These are phyloP conservation scores for Heimioporus punctisporus DNA, from an alignment of 1,284 basidiomycete genomes.

Conservation along the genomic window DNA sequence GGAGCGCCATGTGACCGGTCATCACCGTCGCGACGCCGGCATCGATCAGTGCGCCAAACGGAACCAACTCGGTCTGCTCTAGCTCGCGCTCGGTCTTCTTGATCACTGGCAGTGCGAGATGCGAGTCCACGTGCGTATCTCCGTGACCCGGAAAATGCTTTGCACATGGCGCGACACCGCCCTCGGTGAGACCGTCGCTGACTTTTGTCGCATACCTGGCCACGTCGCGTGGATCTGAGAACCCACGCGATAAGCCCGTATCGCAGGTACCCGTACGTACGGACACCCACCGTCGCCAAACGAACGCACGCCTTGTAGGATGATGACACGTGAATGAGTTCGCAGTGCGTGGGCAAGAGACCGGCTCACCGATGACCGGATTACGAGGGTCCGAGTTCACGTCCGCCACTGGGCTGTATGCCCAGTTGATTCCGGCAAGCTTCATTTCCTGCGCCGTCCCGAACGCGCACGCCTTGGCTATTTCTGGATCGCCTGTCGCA, in stretches of 20 bases:
- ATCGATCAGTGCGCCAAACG: conserved; percentile 51
- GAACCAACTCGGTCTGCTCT: conserved; percentile 52
- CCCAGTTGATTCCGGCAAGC: conserved; percentile 69
- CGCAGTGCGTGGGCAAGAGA: no score
- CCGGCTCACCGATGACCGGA: conserved; percentile 63
- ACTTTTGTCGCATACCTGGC: conserved; percentile 49
- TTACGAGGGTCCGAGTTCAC: conserved; percentile 68
- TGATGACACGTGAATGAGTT: no score
- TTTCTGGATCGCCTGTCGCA: conserved; percentile 47
- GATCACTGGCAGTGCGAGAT: conserved; percentile 65
- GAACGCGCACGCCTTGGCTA: conserved; percentile 48
- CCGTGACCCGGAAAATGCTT: conserved; percentile 80
- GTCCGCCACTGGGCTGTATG: conserved; percentile 69
- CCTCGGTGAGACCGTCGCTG: conserved; percentile 45
- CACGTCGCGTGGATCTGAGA: conserved; percentile 54
- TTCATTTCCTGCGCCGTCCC: conserved; percentile 59
- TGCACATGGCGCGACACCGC: conserved; percentile 56
- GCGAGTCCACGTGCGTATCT: conserved; percentile 71
- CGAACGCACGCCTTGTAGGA: conserved; percentile 60
- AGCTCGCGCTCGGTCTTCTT: conserved; percentile 47
- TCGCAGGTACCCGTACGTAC: no score
- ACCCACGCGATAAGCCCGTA: not conserved
- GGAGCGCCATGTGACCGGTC: conserved; percentile 74
- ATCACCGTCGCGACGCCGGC: conserved; percentile 56
- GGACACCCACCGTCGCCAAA: conserved; percentile 59